Conservation (phyloP, 768 basidiomycete genomes). For the Termitomyces heimii region DNA sequence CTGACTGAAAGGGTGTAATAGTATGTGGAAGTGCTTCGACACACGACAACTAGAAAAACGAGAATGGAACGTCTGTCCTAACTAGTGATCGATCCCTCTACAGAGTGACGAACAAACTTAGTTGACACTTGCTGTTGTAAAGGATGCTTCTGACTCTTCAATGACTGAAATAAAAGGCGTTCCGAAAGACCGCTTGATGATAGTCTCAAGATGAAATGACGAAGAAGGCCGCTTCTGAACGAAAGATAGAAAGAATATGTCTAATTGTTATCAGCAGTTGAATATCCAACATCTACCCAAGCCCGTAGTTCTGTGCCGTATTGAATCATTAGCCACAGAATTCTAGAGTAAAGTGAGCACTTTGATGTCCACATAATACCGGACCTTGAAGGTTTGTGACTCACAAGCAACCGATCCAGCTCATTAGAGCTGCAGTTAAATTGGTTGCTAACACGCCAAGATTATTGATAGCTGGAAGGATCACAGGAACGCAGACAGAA, state of each 20-base stretch:
- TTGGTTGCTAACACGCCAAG: slow-evolving; percentile 49
- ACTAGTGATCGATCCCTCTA: no score
- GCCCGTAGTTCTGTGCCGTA: slow-evolving; percentile 54
- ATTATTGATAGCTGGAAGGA: slow-evolving; percentile 48
- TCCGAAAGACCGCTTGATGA: background rate
- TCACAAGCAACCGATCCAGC: slow-evolving; percentile 48
- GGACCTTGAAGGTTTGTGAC: no score
- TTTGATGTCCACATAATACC: background rate
- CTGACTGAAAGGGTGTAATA: no score
- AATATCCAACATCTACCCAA: slow-evolving; percentile 52
- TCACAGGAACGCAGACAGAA: slow-evolving; percentile 34
- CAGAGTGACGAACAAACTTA: no score
- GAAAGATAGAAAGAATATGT: background rate
- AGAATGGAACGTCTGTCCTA: no score
- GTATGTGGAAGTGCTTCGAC: no score
- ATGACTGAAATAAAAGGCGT: no score
- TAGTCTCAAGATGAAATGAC: background rate
- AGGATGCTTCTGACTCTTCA: no score
- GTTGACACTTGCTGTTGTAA: no score
- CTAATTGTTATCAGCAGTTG: slow-evolving; percentile 33
- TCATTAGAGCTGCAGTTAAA: slow-evolving; percentile 36
- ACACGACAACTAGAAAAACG: no score
- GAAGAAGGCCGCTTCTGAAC: background rate
- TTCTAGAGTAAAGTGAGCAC: slow-evolving; percentile 23
- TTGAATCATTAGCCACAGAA: slow-evolving; percentile 48